phyloP scores from a whole-genome alignment of 441 rosid species.

The Bocquillonia castaneifolia region DNA sequence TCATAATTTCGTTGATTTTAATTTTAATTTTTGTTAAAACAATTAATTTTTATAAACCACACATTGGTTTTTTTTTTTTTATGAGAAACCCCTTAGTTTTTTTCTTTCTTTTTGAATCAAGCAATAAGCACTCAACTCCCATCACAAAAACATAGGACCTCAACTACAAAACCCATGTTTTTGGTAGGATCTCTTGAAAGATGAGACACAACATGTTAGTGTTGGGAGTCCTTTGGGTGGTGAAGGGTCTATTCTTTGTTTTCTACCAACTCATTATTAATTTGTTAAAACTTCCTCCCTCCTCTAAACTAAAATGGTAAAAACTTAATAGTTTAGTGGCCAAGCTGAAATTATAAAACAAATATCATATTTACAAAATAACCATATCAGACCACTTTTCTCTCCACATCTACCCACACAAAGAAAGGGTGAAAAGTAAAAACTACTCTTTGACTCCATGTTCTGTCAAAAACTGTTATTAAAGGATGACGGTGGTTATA shows the following conservation, averaged over 20 bases:
- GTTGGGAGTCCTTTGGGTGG: neutral
- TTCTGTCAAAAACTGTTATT: slow-evolving; percentile 6
- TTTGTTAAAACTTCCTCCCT: neutral
- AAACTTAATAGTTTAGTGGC: neutral
- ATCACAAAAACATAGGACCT: neutral
- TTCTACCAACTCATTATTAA: neutral
- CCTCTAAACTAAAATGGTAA: neutral
- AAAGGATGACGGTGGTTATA: too few relatives aligned
- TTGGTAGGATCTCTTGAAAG: neutral
- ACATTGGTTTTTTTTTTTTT: too few relatives aligned
- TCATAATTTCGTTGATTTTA: too few relatives aligned
- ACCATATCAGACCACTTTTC: neutral
- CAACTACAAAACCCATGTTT: neutral
- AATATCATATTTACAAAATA: neutral
- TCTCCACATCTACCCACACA: neutral
- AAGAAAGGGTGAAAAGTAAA: neutral
- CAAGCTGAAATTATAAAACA: neutral
- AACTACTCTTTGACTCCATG: slow-evolving; percentile 2
- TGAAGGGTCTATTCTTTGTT: slow-evolving; percentile 1
- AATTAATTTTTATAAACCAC: too few relatives aligned
- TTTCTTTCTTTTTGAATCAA: too few relatives aligned
- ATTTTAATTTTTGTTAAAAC: too few relatives aligned
- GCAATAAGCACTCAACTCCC: neutral
- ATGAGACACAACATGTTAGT: neutral
- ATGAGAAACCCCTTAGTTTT: too few relatives aligned